phyloP scores from a whole-genome alignment of 306 rosid genomes.

The Astragalus membranaceus region DNA sequence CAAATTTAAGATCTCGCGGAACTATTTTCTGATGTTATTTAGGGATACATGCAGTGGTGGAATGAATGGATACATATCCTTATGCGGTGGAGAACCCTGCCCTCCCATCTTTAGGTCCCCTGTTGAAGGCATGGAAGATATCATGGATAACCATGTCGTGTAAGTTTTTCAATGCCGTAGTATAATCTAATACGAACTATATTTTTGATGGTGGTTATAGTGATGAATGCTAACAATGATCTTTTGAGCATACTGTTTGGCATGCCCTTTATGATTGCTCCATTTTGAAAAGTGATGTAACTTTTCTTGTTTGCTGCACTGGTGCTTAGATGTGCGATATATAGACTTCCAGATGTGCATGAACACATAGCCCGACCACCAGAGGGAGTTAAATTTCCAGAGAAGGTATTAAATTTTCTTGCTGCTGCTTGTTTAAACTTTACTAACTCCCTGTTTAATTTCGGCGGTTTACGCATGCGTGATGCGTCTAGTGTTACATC shows the following conservation, averaged over 20 bases:
- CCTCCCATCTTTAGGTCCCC: slow-evolving; percentile 96
- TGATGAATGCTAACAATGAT: background rate
- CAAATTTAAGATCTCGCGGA: slow-evolving; percentile 29
- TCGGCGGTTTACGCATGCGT: background rate
- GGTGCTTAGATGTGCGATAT: slow-evolving; percentile 70
- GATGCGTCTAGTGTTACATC: background rate
- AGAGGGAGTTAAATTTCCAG: slow-evolving; percentile 61
- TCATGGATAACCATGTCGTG: slow-evolving; percentile 94
- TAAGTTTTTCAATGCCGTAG: slow-evolving; percentile 31
- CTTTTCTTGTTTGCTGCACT: background rate
- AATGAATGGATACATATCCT: slow-evolving; percentile 91
- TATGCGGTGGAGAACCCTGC: slow-evolving; percentile 89
- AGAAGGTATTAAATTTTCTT: slow-evolving; percentile 52
- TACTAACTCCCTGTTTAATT: background rate
- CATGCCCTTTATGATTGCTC: background rate
- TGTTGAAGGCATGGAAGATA: slow-evolving; percentile 76
- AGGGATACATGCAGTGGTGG: slow-evolving; percentile 91
- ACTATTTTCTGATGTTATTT: slow-evolving; percentile 60
- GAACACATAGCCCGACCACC: slow-evolving; percentile 71
- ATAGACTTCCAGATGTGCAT: slow-evolving; percentile 71
- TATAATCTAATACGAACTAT: background rate
- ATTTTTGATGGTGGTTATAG: background rate
- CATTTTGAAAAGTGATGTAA: background rate
- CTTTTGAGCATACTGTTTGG: background rate
- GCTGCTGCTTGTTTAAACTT: background rate